Evolutionary conservation across 805 yeast genomes (phyloP), one percentile per base, ranked within the genome.

Genomic region (Phaffomyces antillensis): DNA sequence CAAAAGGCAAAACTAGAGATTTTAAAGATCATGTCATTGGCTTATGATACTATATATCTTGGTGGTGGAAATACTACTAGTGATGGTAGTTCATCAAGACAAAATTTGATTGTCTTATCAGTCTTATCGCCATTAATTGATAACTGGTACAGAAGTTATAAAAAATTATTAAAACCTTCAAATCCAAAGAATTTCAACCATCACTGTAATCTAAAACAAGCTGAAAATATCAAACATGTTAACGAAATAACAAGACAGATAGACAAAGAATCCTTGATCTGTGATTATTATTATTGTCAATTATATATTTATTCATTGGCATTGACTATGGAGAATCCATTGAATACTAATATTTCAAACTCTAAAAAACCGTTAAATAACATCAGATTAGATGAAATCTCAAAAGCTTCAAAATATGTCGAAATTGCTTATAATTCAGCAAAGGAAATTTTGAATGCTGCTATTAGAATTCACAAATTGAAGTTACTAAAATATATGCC

Each of bases 231-330:
- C 49, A 60, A 66, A 52, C 56, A 65, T 13, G 64, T 62, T 1
- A 50, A 56, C 30, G 61, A 61, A 25, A 48, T 66, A n/a, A 56
- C 65, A 5, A 55, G 61, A 32, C 53, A 53, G 30, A 60, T 88
- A 37, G 89, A 81, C 51, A 65, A 75, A 40, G 95, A 88, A 58
- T 75, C 88, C 3, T 64, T 89, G 44, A 75, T 86, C 36, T 78
- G 89, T 60, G 97, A 90, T 59, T 89, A 76, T 65, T 80, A 86
- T 59, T 90, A 91, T 63, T 81, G 93, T 20, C 85, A 85, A 52
- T 64, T 90, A 31, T 91, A 89, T 61, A 79, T 89, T 26, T 90
- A 80, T 60, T 89, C 96, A 1, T 65, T 89, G 42, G 95, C 96
- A 0, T 67, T 90, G 36, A 69, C 69, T 43, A 73, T 79, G 46